These are phyloP conservation scores for Aspergillus cejpii DNA, from an alignment of 2,329 filamentous ascomycete genomes.

Conservation along the genomic window DNA sequence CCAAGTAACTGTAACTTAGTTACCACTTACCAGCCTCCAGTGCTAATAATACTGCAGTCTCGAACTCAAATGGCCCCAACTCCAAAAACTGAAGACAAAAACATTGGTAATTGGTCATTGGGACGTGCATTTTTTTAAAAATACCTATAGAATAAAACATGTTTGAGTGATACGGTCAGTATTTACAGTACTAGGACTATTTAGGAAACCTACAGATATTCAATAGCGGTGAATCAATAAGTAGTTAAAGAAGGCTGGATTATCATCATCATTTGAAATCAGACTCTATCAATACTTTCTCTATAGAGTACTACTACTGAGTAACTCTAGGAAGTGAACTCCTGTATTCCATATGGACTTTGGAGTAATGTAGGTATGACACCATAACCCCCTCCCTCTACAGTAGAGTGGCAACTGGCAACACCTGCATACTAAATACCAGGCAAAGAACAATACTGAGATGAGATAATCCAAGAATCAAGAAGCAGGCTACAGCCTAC, in stretches of 20 bases:
- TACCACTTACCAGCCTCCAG: not conserved
- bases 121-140: not conserved
- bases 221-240: not conserved
- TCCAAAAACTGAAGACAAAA: too few relatives aligned
- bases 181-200: not conserved
- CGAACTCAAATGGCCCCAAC: not conserved
- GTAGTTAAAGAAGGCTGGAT: too few relatives aligned
- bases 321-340: too few relatives aligned
- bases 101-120: not conserved
- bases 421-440: too few relatives aligned
- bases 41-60: not conserved
- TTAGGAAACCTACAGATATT: not conserved
- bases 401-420: too few relatives aligned
- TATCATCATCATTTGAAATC: too few relatives aligned
- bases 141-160: not conserved
- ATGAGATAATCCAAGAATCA: too few relatives aligned
- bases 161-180: not conserved
- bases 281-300: too few relatives aligned
- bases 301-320: too few relatives aligned
- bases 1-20: not conserved
- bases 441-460: too few relatives aligned
- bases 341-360: too few relatives aligned
- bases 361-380: too few relatives aligned
- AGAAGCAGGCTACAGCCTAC: not conserved
- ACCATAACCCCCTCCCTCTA: not conserved